Base-by-base conservation (phyloP, 164 flowering plant genomes). In the Sextonia rubra region DNA sequence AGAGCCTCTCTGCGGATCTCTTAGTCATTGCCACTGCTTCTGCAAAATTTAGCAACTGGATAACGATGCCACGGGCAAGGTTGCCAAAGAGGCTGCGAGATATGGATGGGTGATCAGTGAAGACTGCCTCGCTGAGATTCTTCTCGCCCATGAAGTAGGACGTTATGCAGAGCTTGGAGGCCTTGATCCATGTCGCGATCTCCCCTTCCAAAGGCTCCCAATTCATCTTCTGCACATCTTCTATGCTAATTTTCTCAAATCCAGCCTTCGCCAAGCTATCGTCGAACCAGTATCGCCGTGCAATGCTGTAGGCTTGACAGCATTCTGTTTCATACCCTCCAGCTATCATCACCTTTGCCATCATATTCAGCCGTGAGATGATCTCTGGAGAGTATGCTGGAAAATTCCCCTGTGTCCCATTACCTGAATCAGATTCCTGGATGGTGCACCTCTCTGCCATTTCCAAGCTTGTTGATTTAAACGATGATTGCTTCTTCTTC, bases 161-260 rank as follows among this genome's bases (percentile, higher is more conserved):
- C 7, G 70, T 27, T 24, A 87, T 66, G 73, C 89, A 87, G 5
- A 66, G 70, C 72, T 83, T 84, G 69, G 84, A 84, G n/a, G 72
- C 81, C 14, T 72, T 75, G 73, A 85, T 86, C 99, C 99, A 95
- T 4, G 74, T 72, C 15, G 75, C 73, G 68, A 91, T 87, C 72
- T 86, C 90, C 2, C 74, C 75, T 66, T 92, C 93, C 6, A 92
- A 80, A 0, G 90, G 12, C 6, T 90, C 95, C 98, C 98, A 94
- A 4, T 76, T 75, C 94, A 87, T 83, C 68, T 73, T 86, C 76
- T 85, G 92, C 1, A 91, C 82, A 6, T 94, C 95, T 24, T 93
- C 97, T 65, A 85, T 81, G 82, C 88, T 85, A 29, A 82, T 64
- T 60, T 74, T 83, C 20, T 87, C 87, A 32, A 83, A 80, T 1